Conservation (phyloP, 2,329 filamentous ascomycete species). For the Knoxdaviesia capensis region DNA sequence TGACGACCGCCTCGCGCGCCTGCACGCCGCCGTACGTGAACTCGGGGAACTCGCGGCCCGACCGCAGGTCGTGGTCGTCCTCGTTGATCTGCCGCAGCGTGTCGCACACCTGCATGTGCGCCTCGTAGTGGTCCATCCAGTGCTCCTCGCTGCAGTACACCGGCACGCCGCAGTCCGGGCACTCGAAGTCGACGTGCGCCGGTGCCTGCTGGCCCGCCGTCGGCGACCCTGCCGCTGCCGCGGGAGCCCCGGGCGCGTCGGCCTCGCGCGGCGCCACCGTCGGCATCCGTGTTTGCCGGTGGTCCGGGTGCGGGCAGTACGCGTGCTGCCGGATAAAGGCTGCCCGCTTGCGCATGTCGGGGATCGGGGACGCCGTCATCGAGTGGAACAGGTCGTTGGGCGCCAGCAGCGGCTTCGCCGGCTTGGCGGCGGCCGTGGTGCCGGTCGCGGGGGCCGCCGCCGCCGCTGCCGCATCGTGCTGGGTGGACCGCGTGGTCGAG, state of each 20-base stretch:
- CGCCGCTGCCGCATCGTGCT: slow-evolving; percentile 1
- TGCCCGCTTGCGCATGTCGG: slow-evolving; percentile 70
- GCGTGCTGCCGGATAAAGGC: slow-evolving; percentile 87
- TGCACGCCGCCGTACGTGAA: slow-evolving; percentile 80
- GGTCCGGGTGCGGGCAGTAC: slow-evolving; percentile 78
- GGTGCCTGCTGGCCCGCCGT: slow-evolving; percentile 33
- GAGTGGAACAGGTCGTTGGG: slow-evolving; percentile 83
- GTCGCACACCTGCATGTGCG: slow-evolving; percentile 82
- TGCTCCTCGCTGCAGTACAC: slow-evolving; percentile 89
- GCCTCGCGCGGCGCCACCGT: slow-evolving; percentile 44
- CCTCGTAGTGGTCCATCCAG: slow-evolving; percentile 90
- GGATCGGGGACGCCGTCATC: slow-evolving; percentile 73
- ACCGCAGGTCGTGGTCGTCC: slow-evolving; percentile 87
- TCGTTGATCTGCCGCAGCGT: slow-evolving; percentile 85
- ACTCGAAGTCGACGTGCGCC: slow-evolving; percentile 79
- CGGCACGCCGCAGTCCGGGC: slow-evolving; percentile 85
- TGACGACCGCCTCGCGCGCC: slow-evolving; percentile 80
- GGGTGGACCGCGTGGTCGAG: slow-evolving; percentile 2
- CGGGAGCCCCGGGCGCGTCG: slow-evolving; percentile 32
- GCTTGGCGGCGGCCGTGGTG: slow-evolving; percentile 7
- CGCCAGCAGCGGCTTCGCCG: slow-evolving; percentile 23
- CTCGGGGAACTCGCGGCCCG: slow-evolving; percentile 80
- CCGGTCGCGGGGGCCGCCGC: not conserved
- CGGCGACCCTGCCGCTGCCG: slow-evolving; percentile 41
- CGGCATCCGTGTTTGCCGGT: slow-evolving; percentile 53